Evolutionary conservation across 371 early-diverging fungal species (phyloP).

Genomic region (Choanephora cucurbitarum): DNA sequence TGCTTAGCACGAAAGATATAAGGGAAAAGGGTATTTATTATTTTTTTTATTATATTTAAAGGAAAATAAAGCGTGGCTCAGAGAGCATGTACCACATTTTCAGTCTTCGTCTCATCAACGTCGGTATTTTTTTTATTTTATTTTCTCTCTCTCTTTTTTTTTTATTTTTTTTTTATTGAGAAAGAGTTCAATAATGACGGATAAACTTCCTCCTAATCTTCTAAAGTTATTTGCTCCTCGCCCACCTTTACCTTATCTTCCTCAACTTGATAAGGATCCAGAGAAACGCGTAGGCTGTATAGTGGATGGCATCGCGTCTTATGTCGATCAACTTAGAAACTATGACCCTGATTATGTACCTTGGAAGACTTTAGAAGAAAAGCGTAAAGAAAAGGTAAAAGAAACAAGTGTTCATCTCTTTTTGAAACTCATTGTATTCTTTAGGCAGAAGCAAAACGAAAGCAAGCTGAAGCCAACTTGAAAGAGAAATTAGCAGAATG

Average conservation of each 20-base stretch:
- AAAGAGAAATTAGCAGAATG: conserved; percentile 58
- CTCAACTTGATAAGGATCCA: conserved; percentile 79
- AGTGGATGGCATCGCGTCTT: conserved; percentile 68
- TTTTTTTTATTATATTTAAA: too few species aligned
- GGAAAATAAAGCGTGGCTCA: too few species aligned
- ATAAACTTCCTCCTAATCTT: conserved; percentile 82
- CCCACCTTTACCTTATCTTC: conserved; percentile 73
- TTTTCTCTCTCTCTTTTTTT: not conserved
- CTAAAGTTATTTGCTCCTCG: conserved; percentile 91
- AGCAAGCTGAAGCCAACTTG: conserved; percentile 60
- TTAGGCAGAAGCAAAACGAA: conserved; percentile 57
- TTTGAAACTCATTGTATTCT: too few species aligned
- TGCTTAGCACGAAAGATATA: too few species aligned
- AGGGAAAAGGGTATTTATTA: too few species aligned
- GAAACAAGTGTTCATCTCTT: too few species aligned
- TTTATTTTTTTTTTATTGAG: not conserved
- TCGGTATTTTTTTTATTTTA: not conserved
- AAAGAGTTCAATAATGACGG: conserved; percentile 56
- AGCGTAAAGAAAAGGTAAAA: conserved; percentile 70
- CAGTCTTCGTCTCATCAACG: too few species aligned
- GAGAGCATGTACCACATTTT: too few species aligned
- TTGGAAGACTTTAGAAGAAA: conserved; percentile 69
- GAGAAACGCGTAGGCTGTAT: conserved; percentile 62
- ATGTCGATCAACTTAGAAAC: conserved; percentile 57
- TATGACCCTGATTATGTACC: conserved; percentile 81